phyloP scores from a whole-genome alignment of 805 yeast species.

The Tetrapisispora arboricola region DNA sequence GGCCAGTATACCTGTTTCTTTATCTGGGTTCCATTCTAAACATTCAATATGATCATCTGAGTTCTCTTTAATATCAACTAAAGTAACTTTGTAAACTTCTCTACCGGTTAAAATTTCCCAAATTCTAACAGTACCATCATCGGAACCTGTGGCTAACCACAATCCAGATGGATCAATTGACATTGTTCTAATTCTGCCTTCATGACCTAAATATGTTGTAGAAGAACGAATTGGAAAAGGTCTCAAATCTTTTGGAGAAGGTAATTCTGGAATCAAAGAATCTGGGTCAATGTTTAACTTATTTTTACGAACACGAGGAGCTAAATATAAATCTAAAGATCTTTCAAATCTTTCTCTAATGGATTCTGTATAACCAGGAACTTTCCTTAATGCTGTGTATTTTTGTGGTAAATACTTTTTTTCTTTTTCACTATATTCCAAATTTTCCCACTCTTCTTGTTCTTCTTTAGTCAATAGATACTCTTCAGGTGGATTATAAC shows the following conservation, averaged over 20 bases:
- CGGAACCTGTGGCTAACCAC: constrained; percentile 96
- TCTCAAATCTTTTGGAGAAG: constrained; percentile 90
- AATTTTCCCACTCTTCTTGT: constrained; percentile 53
- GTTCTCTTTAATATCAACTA: constrained; percentile 40
- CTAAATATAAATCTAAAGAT: constrained; percentile 84
- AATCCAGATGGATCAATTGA: constrained; percentile 82
- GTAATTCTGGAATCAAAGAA: constrained; percentile 87
- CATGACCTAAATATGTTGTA: constrained; percentile 75
- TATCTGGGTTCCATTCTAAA: constrained; percentile 84
- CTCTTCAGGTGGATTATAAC: constrained; percentile 96
- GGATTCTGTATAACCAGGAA: constrained; percentile 82
- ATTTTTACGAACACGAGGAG: constrained; percentile 89
- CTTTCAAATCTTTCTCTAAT: constrained; percentile 91
- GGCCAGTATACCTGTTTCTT: constrained; percentile 66
- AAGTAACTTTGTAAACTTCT: constrained; percentile 62
- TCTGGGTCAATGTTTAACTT: constrained; percentile 93
- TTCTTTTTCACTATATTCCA: constrained; percentile 70
- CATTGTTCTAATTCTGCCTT: constrained; percentile 68
- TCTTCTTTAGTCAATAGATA: constrained; percentile 77
- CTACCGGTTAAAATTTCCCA: constrained; percentile 97
- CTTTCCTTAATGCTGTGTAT: constrained; percentile 72
- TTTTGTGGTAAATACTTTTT: constrained; percentile 74
- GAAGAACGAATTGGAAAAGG: constrained; percentile 94
- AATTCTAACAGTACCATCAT: constrained; percentile 89
- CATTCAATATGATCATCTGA: constrained; percentile 74